Evolutionary conservation across 257 asterid genomes (phyloP), one percentile per base, ranked within the genome.

Genomic region (Jaltomata sinuosa): DNA sequence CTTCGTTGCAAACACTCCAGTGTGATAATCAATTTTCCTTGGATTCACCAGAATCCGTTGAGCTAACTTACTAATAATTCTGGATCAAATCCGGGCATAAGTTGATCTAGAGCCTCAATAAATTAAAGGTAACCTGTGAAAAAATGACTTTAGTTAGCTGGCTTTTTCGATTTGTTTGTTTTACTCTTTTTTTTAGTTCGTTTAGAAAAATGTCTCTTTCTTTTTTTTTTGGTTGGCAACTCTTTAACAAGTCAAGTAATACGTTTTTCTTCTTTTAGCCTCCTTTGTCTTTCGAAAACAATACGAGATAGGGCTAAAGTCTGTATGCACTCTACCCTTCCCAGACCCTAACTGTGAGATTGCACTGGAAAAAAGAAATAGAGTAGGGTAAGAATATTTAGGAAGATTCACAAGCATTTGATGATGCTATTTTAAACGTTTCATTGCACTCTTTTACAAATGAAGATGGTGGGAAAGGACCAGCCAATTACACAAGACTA

Each of bases 31-130:
- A 47, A 94, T 94, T 90, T 94, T 93, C 87, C 97, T 93, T 81
- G 98, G 94, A 90, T 92, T 91, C 85, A 94, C 84, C 72, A 94
- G 98, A 87, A 93, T 92, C 85, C 98, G 87, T 85, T 94, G 98
- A 67, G 98, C 98, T 85, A 94, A 88, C 88, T 94, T 94, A 68
- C 98, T 95, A 71, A 94, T 94, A n/a, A n/a, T 89, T 94, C 98
- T 49, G 98, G 98, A 91, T 94, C 98, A 86, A 94, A 94, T 62
- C 98, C 98, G 15, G 98, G 98, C 98, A 94, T 94, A 87, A 94
- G 92, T 91, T 93, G 94, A 90, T 94, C 98, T 85, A 94, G 87
- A 82, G 98, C 98, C 90, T 94, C 98, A 88, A 95, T 90, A 64
- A n/a, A n/a, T n/a, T n/a, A n/a, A 95, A 94, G 57, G 99, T 95